Conservation (phyloP, 495 filamentous ascomycete species). For the Aspergillus bertholletiae region DNA sequence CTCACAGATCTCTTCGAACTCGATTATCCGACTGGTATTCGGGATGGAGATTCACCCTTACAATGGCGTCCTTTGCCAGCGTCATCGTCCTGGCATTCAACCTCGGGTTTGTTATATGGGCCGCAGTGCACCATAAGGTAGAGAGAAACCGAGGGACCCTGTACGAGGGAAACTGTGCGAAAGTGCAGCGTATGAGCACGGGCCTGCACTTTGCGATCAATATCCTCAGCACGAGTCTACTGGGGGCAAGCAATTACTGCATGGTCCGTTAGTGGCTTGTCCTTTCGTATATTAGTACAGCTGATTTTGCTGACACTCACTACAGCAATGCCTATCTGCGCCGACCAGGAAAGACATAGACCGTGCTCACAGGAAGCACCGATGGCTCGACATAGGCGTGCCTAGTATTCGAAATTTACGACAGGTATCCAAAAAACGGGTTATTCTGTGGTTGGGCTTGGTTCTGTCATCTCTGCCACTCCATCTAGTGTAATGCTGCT, state of each 20-base stretch:
- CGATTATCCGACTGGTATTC: neutral
- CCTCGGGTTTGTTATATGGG: conserved; percentile 1
- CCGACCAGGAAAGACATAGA: conserved; percentile 50
- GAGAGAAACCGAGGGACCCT: neutral
- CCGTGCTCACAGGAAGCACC: conserved; percentile 37
- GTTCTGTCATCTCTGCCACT: neutral
- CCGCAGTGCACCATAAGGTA: neutral
- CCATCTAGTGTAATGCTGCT: neutral
- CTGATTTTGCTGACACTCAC: conserved; percentile 22
- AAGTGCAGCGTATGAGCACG: conserved; percentile 14
- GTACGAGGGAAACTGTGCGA: conserved; percentile 17
- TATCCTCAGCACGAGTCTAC: conserved; percentile 32
- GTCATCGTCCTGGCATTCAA: neutral
- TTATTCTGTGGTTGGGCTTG: neutral
- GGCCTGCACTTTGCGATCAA: conserved; percentile 37
- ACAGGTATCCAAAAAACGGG: neutral
- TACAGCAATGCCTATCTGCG: conserved; percentile 46
- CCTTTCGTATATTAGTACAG: neutral
- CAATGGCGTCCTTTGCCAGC: neutral
- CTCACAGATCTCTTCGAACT: neutral
- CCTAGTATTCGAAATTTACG: conserved; percentile 43
- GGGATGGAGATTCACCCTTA: neutral
- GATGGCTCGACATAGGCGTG: conserved; percentile 54
- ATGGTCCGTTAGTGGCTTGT: conserved; percentile 16
- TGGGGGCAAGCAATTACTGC: conserved; percentile 40